Base-by-base conservation (phyloP, 148 eudicot genomes). In the Simmondsia chinensis region DNA sequence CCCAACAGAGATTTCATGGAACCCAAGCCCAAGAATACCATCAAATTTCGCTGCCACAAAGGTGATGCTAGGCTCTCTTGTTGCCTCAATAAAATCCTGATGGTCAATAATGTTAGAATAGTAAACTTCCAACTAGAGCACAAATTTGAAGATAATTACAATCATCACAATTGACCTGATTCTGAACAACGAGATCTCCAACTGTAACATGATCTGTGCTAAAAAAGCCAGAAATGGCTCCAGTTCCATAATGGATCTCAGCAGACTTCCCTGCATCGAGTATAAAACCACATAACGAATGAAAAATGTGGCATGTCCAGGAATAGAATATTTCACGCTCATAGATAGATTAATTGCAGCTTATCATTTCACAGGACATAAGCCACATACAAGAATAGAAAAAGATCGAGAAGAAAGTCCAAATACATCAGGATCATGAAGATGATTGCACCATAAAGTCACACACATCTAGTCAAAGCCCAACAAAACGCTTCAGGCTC, bases 11-110 rank as follows among this genome's bases (percentile, higher is more conserved):
- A 88, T 88, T 56, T 88, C 96, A 64, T 83, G 73, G 64, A 88
- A 88, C 24, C 94, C 94, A 65, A 88, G 96, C 44, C 96, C 96
- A 49, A 88, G 82, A 49, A 87, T 80, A 43, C 96, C 96, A 64
- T 88, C 96, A 71, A 88, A 88, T 60, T 87, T 87, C 48, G 96
- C 89, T 29, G 81, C 96, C 69, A 83, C 50, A 70, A 83, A 87
- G 32, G 87, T 75, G 43, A 80, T 48, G 38, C 96, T 64, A 33
- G 94, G 94, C 69, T 80, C 96, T 55, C 52, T 80, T 34, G 94
- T 88, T 52, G 94, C 94, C 71, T 88, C 96, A 53, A 88, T 83
- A 57, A 88, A 88, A 31, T 77, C 94, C 96, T 88, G 59, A 48
- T 34, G 19, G 29, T 39, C 16, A 54, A 9, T 31, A 20, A 46